A percentile compares a stretch with the other conserved stretches of the same genome.
These are phyloP conservation scores for Torulaspora microellipsoides DNA, from an alignment of 805 yeast species.

Conservation along the genomic window DNA sequence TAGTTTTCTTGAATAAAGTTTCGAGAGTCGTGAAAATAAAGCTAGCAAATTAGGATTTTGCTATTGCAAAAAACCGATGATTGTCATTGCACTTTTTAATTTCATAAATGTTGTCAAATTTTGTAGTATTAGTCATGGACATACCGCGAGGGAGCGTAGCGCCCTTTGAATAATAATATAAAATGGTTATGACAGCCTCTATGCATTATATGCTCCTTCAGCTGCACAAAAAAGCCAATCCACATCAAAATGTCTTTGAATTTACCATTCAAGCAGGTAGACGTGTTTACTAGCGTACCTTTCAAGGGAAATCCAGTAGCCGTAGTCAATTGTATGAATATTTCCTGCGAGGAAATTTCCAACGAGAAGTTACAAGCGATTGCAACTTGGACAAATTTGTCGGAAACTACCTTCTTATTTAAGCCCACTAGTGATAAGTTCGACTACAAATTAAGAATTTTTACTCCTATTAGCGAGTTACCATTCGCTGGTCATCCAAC, in stretches of 20 bases:
- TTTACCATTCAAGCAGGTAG: conserved; percentile 35
- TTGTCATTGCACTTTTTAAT: no score
- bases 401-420: conserved; percentile 52
- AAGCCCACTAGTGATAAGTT: conserved; percentile 39
- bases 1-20: no score
- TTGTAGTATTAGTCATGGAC: no score
- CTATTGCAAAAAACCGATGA: no score
- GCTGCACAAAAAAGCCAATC: no score
- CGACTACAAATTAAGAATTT: conserved; percentile 48
- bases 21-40: no score
- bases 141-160: no score
- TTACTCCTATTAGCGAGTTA: conserved; percentile 43
- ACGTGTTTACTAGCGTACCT: conserved; percentile 34
- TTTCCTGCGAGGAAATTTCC: conserved; percentile 27
- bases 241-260: conserved; percentile 9
- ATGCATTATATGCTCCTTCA: no score
- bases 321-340: conserved; percentile 32
- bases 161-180: no score
- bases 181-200: no score
- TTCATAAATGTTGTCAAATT: no score
- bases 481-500: conserved; percentile 69
- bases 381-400: conserved; percentile 57
- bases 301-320: conserved; percentile 55
- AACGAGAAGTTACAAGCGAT: conserved; percentile 42
- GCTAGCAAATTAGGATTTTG: no score